Evolutionary conservation across 1,284 basidiomycete genomes (phyloP), one percentile per base, ranked within the genome.

Genomic region (Somion occarium): DNA sequence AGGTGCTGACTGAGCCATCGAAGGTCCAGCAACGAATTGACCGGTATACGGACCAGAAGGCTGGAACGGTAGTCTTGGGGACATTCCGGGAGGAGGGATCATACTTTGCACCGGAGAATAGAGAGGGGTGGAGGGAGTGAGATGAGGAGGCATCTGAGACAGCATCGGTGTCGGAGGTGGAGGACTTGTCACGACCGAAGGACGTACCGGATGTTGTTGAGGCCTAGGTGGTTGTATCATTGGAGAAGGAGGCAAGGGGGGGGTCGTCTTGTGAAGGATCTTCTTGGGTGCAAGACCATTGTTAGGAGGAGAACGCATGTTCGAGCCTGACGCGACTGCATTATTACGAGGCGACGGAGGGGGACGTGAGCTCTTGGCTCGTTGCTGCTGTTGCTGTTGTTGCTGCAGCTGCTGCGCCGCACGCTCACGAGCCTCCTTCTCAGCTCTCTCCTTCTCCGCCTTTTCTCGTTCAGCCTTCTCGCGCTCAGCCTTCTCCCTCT

Each of bases 261-360:
- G 43, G 19, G 60, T 50, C 23, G 71, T 63, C 62, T 79, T 79
- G 61, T 64, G 73, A 54, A 73, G 67, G 52, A 73, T 74, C 72
- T 79, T 80, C 69, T 82, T 82, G 48, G 73, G n/a, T 11, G 41
- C 65, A 18, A 70, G 66, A 37, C 72, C 72, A 54, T 75, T 74
- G 41, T 69, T 64, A 50, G 62, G 73, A 55, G 67, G 70, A 46
- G 63, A 71, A 54, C 63, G 74, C 56, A 65, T 73, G 54, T 65
- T 68, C 53, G 83, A 79, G 19, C 79, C 71, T 19, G 78, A 78
- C 11, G 77, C 71, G 38, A 66, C 60, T 4, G 73, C 70, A 56
- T 76, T 41, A 22, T 41, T 72, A 39, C 80, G 75, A 43, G 76
- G 77, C 48, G 75, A 79, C 1, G 75, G 69, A 20, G 77, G 72